Evolutionary conservation across 2,329 filamentous ascomycete species (phyloP).

Genomic region (Cladophialophora psammophila): DNA sequence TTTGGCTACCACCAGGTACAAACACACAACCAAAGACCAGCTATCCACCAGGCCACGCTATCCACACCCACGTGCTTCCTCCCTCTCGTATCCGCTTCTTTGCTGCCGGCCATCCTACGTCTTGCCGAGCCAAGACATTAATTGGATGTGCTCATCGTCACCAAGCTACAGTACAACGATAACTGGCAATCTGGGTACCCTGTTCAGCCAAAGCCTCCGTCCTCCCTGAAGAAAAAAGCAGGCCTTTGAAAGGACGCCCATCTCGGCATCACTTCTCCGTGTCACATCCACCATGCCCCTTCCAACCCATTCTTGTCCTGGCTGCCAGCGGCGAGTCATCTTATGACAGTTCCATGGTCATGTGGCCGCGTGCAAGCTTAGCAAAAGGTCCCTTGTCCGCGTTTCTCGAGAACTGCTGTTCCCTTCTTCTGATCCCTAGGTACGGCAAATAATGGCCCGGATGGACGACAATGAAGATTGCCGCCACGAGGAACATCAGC

Average conservation of each 20-base stretch:
- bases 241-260: background rate
- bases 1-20: background rate
- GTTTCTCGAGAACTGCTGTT: conserved; percentile 30
- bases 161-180: background rate
- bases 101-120: background rate
- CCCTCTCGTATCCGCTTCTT: background rate
- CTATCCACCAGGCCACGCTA: background rate
- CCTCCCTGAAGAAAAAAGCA: background rate
- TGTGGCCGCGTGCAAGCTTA: conserved; percentile 18
- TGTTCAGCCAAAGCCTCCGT: background rate
- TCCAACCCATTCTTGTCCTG: background rate
- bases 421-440: conserved; percentile 30
- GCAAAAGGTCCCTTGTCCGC: conserved; percentile 31
- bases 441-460: conserved; percentile 35
- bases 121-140: conserved; percentile 3
- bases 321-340: conserved; percentile 21
- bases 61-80: background rate
- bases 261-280: conserved; percentile 1
- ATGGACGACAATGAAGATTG: conserved; percentile 31
- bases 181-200: background rate
- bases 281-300: background rate
- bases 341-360: conserved; percentile 23
- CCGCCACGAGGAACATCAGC: conserved; percentile 32
- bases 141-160: background rate
- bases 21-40: background rate